A percentile compares a stretch with the other conserved stretches of the same genome.
phyloP scores from a whole-genome alignment of 257 asterid genomes.

The Craterostigma plantagineum region DNA sequence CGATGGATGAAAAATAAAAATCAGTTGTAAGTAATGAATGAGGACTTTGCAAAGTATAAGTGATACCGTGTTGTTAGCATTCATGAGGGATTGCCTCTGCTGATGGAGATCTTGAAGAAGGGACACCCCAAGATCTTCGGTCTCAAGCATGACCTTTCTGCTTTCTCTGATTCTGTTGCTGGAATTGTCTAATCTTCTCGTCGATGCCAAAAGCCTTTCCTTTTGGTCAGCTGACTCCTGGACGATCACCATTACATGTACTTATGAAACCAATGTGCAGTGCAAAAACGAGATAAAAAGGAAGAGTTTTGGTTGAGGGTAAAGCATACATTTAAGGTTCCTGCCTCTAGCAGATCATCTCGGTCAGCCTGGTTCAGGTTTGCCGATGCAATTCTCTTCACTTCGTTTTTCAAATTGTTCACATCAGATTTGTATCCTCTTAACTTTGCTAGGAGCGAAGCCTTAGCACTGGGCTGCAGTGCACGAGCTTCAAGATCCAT shows the following conservation, averaged over 20 bases:
- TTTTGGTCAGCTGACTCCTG: slow-evolving; percentile 40
- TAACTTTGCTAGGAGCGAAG: slow-evolving; percentile 36
- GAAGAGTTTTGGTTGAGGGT: background rate
- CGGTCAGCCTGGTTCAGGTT: slow-evolving; percentile 29
- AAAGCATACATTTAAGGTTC: background rate
- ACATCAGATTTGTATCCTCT: slow-evolving; percentile 43
- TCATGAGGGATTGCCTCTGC: slow-evolving; percentile 34
- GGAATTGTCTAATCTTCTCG: slow-evolving; percentile 24
- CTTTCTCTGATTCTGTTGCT: slow-evolving; percentile 32
- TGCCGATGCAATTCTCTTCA: slow-evolving; percentile 23
- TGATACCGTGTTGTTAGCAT: slow-evolving; percentile 27
- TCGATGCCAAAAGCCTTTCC: slow-evolving; percentile 23
- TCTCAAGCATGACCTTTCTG: slow-evolving; percentile 39
- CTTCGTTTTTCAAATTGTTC: slow-evolving; percentile 26
- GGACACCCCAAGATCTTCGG: slow-evolving; percentile 47
- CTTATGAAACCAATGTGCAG: background rate
- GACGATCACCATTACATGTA: slow-evolving; percentile 1
- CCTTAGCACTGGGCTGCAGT: slow-evolving; percentile 34
- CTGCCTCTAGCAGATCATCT: no score
- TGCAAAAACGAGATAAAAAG: no score
- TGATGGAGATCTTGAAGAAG: slow-evolving; percentile 40
- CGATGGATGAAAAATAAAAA: no score
- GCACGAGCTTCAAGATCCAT: slow-evolving; percentile 46
- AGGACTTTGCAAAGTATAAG: background rate
- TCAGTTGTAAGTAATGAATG: no score